Evolutionary conservation across 2,329 filamentous ascomycete species (phyloP).

Genomic region (Parasarocladium wereldwijsianum): DNA sequence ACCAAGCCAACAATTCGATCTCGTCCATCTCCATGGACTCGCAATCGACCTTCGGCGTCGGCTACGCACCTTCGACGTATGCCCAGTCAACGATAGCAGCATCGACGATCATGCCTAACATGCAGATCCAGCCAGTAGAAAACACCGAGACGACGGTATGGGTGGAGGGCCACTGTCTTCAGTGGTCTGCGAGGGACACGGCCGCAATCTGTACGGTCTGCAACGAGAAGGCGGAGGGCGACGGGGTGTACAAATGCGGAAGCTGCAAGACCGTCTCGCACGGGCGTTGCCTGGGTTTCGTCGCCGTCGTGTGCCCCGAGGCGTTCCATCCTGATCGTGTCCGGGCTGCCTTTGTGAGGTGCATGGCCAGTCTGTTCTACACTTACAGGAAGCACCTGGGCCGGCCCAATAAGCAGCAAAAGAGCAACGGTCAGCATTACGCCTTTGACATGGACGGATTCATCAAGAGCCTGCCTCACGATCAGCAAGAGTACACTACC

Average conservation of each 20-base stretch:
- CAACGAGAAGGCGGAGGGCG: constrained; percentile 56
- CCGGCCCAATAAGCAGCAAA: constrained; percentile 45
- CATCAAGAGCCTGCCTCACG: constrained; percentile 47
- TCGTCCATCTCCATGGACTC: constrained; percentile 47
- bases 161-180: constrained; percentile 75
- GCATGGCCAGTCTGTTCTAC: constrained; percentile 50
- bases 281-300: constrained; percentile 44
- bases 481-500: constrained; percentile 48
- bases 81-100: constrained; percentile 76
- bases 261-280: constrained; percentile 46
- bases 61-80: constrained; percentile 72
- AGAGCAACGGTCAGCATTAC: constrained; percentile 43
- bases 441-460: constrained; percentile 53
- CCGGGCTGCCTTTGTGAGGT: constrained; percentile 48
- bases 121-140: constrained; percentile 62
- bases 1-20: constrained; percentile 43
- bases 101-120: constrained; percentile 75
- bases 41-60: constrained; percentile 54
- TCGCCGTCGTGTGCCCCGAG: constrained; percentile 47
- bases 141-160: constrained; percentile 70
- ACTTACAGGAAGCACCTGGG: constrained; percentile 50
- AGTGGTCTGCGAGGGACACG: constrained; percentile 45
- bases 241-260: constrained; percentile 62
- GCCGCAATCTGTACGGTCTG: constrained; percentile 56
- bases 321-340: constrained; percentile 49